Evolutionary conservation across 208 protist species (phyloP), one percentile per base, ranked within the genome.

Genomic region (Sergeia podlipaevii): DNA sequence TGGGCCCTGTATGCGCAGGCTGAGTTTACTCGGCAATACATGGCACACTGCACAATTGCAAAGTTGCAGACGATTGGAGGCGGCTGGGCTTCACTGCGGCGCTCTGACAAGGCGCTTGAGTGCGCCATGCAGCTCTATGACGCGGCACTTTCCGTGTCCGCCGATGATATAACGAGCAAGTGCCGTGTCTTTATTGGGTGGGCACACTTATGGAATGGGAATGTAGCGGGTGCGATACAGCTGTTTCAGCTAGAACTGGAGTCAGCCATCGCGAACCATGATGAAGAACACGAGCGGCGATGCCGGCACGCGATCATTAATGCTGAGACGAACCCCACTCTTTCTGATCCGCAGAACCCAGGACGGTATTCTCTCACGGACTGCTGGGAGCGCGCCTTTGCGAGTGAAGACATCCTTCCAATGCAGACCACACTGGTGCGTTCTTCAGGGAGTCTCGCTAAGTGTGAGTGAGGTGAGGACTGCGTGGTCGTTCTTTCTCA

Each of bases 131-230:
- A 71, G 63, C 63, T 91, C 41, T 65, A 77, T 34, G 6, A 60
- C 36, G 48, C 71, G 3, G 77, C 84, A 0, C 30, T 29, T 17
- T 4, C 29, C 23, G 47, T 64, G 3, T 32, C 88, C 13, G 24
- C 54, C 30, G 74, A 88, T 29, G 72, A 60, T 17, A 67, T 74
- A 23, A 44, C 59, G 36, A 47, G 54, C 24, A 85, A 81, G 66
- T 84, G 76, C 52, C 76, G 77, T 4, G 43, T 88, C 13, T 91
- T 91, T 43, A 62, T 88, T 26, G 84, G 74, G 4, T 91, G 84
- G 84, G 72, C 79, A 3, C 53, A 72, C 47, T 44, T 91, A 26
- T 91, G 84, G 80, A 78, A 70, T 48, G 74, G 77, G 18, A 45
- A 78, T 34, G 46, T 49, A 3, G 17, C 18, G 8, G 55, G 54